Percentiles rank a stretch among this genome's conserved stretches.
Conservation (phyloP, 78 protist species). For the Dictyostelium firmibasis region DNA sequence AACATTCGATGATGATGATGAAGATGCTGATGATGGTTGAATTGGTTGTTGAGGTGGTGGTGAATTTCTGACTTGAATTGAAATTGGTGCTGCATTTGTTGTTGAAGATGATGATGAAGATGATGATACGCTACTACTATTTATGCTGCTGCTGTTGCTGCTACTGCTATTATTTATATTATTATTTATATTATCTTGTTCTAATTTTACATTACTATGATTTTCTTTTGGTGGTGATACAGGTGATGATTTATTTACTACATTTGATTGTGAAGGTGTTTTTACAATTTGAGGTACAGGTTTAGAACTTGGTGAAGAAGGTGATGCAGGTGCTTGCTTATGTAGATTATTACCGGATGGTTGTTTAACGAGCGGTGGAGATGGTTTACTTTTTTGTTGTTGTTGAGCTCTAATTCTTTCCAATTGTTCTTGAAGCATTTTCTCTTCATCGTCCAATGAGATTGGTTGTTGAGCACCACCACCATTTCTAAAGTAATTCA, state of each 20-base stretch:
- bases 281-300: neutral
- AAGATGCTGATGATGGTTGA: neutral
- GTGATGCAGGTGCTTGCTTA: neutral
- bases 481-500: conserved; percentile 47
- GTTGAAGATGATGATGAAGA: neutral
- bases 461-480: conserved; percentile 14
- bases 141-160: neutral
- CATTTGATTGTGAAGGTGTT: neutral
- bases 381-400: conserved; percentile 26
- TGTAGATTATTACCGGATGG: conserved; percentile 23
- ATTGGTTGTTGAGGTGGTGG: conserved; percentile 65
- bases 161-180: neutral
- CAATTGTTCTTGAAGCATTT: conserved; percentile 58
- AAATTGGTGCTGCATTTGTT: conserved; percentile 19
- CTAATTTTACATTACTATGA: neutral
- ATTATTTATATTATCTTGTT: neutral
- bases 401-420: conserved; percentile 62
- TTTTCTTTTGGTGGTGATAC: conserved; percentile 4
- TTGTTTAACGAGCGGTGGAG: conserved; percentile 24
- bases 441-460: conserved; percentile 52
- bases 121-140: neutral
- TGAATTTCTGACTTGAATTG: conserved; percentile 23
- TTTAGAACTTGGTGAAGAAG: neutral
- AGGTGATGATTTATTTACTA: neutral
- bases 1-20: neutral